These are phyloP conservation scores for Fusarium pseudograminearum DNA, from an alignment of 2,329 filamentous ascomycete genomes.

Conservation along the genomic window DNA sequence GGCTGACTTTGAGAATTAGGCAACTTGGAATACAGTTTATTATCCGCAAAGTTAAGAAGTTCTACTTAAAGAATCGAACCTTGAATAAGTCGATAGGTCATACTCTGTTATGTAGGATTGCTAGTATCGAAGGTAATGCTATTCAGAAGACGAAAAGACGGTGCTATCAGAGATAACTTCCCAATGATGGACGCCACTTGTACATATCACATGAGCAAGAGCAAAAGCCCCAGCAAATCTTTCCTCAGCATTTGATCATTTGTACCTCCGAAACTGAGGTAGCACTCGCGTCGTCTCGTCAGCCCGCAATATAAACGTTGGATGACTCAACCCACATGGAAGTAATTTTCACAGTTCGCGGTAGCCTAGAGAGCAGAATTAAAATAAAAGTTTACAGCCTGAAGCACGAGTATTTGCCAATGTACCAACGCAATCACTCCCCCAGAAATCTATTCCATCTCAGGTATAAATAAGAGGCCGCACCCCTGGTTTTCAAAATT, in stretches of 20 bases:
- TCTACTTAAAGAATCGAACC: neutral
- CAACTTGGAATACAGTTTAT: neutral
- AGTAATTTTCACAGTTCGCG: neutral
- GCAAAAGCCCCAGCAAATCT: neutral
- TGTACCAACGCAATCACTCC: neutral
- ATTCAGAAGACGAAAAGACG: neutral
- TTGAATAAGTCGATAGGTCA: neutral
- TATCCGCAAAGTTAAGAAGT: too few relatives aligned
- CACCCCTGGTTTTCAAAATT: neutral
- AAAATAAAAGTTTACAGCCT: neutral
- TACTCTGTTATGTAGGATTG: neutral
- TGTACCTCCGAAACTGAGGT: too few relatives aligned
- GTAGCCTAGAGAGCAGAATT: neutral
- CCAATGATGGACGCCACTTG: neutral
- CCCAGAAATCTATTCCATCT: neutral
- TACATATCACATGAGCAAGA: neutral
- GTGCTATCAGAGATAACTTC: neutral
- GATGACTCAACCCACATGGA: neutral
- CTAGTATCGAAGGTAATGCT: neutral
- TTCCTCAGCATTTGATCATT: neutral
- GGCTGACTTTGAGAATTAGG: neutral
- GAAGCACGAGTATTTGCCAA: too few relatives aligned
- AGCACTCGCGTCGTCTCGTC: neutral
- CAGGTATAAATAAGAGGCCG: neutral
- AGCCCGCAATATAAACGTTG: neutral